Base-by-base conservation (phyloP, 352 stramenopile species). In the Phytophthora multivora region DNA sequence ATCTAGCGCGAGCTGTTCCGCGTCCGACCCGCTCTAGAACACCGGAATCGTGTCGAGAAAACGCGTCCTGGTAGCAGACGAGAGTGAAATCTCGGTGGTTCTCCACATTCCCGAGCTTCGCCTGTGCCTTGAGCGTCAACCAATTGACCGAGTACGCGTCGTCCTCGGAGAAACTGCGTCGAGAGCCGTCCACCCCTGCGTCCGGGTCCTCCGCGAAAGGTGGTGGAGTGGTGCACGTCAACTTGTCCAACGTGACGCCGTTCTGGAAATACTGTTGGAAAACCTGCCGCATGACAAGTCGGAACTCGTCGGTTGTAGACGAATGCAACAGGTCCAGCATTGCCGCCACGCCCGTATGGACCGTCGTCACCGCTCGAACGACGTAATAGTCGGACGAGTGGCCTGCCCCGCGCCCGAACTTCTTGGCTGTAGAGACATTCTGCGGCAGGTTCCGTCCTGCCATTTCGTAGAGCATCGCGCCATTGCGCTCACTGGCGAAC, bases 131-230 rank as follows among this genome's bases (percentile, higher is more conserved):
- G 35, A 91, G 72, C 30, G 80, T 70, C 33, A 91, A 56, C 82
- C 82, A 91, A 49, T 89, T 78, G 52, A 89, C 82, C 13, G 66
- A 73, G 63, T 89, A 91, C 30, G 75, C 75, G 63, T 91, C 82
- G 43, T 91, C 80, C 43, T 91, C 71, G 9, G 58, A 78, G 54
- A 72, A 86, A 41, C 65, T 83, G 25, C 63, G 38, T 30, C 72
- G 51, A 2, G 67, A 69, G 33, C 65, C 57, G 38, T 69, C 63
- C 16, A 51, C 59, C 2, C 42, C 55, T 36, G 64, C 56, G 18
- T 80, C 66, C 2, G 56, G 59, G 41, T 81, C 67, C 4, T 63
- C 42, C 3, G 73, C 75, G 25, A 84, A 83, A 4, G 78, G 73
- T 21, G 76, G 80, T 23, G 82, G 80, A 9, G 73, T 77, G 15